A percentile compares a stretch with the other conserved stretches of the same genome.
phyloP scores from a whole-genome alignment of 129 eudicot genomes.

The Rutidosis leptorrhynchoides region DNA sequence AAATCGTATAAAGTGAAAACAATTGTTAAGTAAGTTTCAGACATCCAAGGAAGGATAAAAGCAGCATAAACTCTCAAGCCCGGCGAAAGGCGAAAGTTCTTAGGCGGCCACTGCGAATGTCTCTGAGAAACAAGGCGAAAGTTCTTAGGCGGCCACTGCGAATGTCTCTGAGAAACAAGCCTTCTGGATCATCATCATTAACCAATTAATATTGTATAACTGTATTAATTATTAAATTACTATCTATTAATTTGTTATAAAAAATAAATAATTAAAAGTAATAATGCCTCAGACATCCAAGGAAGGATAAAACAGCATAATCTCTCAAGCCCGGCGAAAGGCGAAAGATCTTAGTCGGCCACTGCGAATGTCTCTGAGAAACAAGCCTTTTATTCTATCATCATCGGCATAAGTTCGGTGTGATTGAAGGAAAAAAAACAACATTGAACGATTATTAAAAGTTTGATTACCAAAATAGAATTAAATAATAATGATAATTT shows the following conservation, averaged over 20 bases:
- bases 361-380: conserved; percentile 73
- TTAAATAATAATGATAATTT: not conserved
- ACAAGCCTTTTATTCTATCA: conserved; percentile 61
- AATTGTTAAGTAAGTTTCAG: too few relatives aligned
- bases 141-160: conserved; percentile 57
- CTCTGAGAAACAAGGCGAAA: conserved; percentile 63
- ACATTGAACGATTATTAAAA: conserved; percentile 61
- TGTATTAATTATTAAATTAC: too few relatives aligned
- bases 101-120: conserved; percentile 65
- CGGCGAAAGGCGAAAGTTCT: conserved; percentile 58
- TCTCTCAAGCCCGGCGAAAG: conserved; percentile 74
- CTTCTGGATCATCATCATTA: conserved; percentile 15
- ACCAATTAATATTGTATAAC: not conserved
- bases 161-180: conserved; percentile 76
- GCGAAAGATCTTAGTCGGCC: conserved; percentile 56
- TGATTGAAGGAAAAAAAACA: conserved; percentile 90
- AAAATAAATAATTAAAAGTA: too few relatives aligned
- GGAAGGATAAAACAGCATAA: conserved; percentile 54
- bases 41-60: conserved; percentile 59
- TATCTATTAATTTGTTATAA: too few relatives aligned
- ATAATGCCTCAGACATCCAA: conserved; percentile 49
- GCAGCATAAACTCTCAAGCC: conserved; percentile 65
- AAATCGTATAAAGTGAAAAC: too few relatives aligned
- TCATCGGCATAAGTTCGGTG: conserved; percentile 67
- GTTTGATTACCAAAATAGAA: too few relatives aligned